Conservation (phyloP, 2,329 filamentous ascomycete genomes). For the Teratosphaeria destructans region DNA sequence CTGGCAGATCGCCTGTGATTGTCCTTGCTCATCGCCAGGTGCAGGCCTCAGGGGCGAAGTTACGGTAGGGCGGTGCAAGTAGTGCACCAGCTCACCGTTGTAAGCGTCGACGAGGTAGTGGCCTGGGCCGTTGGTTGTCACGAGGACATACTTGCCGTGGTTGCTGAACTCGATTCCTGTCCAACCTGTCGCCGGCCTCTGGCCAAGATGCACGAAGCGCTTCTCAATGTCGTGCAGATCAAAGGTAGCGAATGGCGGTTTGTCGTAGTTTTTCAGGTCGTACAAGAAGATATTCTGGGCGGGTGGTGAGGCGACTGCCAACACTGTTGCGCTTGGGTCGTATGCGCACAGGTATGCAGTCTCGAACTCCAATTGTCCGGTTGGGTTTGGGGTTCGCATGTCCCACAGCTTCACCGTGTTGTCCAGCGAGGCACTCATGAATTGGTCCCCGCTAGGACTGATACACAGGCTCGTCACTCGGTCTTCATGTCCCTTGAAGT, state of each 20-base stretch:
- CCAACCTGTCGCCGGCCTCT: conserved; percentile 53
- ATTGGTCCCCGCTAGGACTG: conserved; percentile 78
- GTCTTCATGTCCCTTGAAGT: conserved; percentile 83
- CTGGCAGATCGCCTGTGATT: conserved; percentile 28
- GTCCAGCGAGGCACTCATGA: conserved; percentile 84
- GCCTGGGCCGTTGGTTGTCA: conserved; percentile 73
- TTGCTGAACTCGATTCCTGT: conserved; percentile 92
- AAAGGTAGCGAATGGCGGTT: conserved; percentile 76
- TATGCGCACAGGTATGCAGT: conserved; percentile 77
- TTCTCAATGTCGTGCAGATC: conserved; percentile 61
- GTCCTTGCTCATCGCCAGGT: conserved; percentile 33
- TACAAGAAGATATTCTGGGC: conserved; percentile 78
- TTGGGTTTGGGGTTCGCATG: conserved; percentile 65
- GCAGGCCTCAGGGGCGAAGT: conserved; percentile 21
- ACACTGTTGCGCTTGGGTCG: conserved; percentile 84
- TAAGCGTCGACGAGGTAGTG: conserved; percentile 95
- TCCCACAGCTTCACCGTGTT: conserved; percentile 91
- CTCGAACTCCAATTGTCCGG: conserved; percentile 70
- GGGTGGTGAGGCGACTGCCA: conserved; percentile 75
- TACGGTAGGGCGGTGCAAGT: conserved; percentile 20
- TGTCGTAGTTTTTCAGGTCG: conserved; percentile 88
- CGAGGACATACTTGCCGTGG: conserved; percentile 75
- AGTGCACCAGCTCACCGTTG: conserved; percentile 53
- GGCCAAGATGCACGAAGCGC: conserved; percentile 39
- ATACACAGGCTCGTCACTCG: conserved; percentile 74